Evolutionary conservation across 768 basidiomycete species (phyloP).

Genomic region (Lactarius trivialis): DNA sequence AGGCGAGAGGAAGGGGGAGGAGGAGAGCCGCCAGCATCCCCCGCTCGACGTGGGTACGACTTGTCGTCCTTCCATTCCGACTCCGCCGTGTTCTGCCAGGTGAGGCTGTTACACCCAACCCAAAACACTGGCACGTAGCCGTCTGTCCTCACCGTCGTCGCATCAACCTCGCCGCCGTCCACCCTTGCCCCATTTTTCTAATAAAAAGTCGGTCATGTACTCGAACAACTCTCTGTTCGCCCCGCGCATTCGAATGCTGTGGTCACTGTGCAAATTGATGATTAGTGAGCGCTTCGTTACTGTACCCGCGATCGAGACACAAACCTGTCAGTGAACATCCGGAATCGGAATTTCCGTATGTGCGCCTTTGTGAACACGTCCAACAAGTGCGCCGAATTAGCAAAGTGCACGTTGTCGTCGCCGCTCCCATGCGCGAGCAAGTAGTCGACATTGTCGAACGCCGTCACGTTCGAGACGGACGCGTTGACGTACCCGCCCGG

Average conservation of each 20-base stretch:
- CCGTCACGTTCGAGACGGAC: slow-evolving; percentile 82
- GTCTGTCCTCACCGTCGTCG: not conserved
- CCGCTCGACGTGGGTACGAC: not conserved
- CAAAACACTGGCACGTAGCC: not conserved
- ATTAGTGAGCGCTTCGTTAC: slow-evolving; percentile 10
- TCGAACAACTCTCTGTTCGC: slow-evolving; percentile 83
- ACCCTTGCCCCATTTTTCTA: slow-evolving; percentile 92
- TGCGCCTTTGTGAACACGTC: slow-evolving; percentile 84
- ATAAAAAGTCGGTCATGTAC: slow-evolving; percentile 75
- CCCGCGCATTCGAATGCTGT: slow-evolving; percentile 63
- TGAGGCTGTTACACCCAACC: not conserved
- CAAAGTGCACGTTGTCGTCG: slow-evolving; percentile 95
- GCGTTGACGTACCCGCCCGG: slow-evolving; percentile 84
- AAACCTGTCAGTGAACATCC: slow-evolving; percentile 96
- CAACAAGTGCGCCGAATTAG: slow-evolving; percentile 83
- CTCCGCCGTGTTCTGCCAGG: not conserved
- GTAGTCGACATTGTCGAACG: slow-evolving; percentile 74
- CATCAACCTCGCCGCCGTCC: slow-evolving; percentile 48
- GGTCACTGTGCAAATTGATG: slow-evolving; percentile 52
- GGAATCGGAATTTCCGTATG: slow-evolving; percentile 73
- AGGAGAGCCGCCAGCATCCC: not conserved
- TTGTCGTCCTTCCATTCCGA: not conserved
- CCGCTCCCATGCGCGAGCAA: slow-evolving; percentile 89
- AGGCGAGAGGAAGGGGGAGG: not conserved
- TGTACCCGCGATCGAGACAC: not conserved